These are phyloP conservation scores for Ottelia alismoides DNA, from an alignment of 106 monocot species.

Conservation along the genomic window DNA sequence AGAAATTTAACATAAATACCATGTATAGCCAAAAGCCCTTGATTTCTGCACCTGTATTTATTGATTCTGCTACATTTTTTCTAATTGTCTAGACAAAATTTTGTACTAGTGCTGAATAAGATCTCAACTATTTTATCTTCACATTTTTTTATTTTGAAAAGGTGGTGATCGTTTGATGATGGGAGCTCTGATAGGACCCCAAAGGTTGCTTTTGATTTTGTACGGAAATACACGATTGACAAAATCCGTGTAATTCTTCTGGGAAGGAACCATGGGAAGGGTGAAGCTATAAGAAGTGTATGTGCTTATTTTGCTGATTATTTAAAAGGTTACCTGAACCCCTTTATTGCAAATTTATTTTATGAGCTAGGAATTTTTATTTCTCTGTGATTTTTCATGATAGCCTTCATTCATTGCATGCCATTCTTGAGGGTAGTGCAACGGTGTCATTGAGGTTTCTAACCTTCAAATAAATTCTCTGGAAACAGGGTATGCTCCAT, in stretches of 20 bases:
- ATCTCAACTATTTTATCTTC: too few relatives aligned
- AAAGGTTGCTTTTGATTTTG: slow-evolving; percentile 87
- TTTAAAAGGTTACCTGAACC: too few relatives aligned
- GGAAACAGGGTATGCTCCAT: slow-evolving; percentile 90
- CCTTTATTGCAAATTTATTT: too few relatives aligned
- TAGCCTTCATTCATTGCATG: too few relatives aligned
- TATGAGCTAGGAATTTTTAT: too few relatives aligned
- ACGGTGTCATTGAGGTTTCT: neutral
- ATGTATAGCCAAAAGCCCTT: too few relatives aligned
- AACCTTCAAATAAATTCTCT: slow-evolving; percentile 7
- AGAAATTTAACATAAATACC: too few relatives aligned
- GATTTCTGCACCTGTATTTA: too few relatives aligned
- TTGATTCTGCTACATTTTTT: too few relatives aligned
- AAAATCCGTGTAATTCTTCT: slow-evolving; percentile 76
- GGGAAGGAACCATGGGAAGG: slow-evolving; percentile 95
- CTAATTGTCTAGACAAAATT: neutral
- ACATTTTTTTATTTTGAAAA: slow-evolving; percentile 10
- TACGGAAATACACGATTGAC: slow-evolving; percentile 82
- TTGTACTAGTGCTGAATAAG: too few relatives aligned
- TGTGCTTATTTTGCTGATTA: slow-evolving; percentile 25
- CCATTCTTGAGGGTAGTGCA: neutral
- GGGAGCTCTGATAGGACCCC: slow-evolving; percentile 84
- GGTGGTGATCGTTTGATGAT: slow-evolving; percentile 97
- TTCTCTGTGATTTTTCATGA: too few relatives aligned
- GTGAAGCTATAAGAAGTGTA: slow-evolving; percentile 96